Base-by-base conservation (phyloP, 2,329 filamentous ascomycete genomes). In the Neocatenulostroma microsporum region DNA sequence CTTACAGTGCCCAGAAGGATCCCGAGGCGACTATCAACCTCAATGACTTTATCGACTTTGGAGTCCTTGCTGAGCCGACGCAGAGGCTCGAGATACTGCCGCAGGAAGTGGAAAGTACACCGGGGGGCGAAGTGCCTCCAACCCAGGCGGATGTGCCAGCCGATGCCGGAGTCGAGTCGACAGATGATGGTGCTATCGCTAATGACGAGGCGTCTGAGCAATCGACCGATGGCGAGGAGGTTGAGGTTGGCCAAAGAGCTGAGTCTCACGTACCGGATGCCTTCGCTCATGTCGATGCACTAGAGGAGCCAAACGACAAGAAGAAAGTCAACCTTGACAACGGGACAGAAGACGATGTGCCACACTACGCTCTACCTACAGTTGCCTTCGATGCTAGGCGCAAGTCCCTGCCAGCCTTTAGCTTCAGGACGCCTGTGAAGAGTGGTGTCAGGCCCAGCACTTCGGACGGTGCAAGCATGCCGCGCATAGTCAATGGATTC, bases 301-400 rank as follows among this genome's bases (percentile, higher is more conserved):
- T n/a, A n/a, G n/a, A n/a, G n/a, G n/a, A n/a, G n/a, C n/a, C n/a
- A n/a, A n/a, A n/a, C n/a, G n/a, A n/a, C n/a, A n/a, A n/a, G n/a
- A n/a, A 30, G 13, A 12, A 23, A 11, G 36, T n/a, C 3, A 12
- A 34, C 17, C 17, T 9, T n/a, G 36, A 18, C 4, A 19, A 10
- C n/a, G 15, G 41, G 3, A 4, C 9, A 11, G 20, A 26, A 2
- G 15, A 20, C 9, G 34, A 33, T 12, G 38, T 47, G 20, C 56
- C 56, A 19, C 49, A 53, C 34, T 61, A 57, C 38, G 56, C 55
- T 14, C 34, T 48, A 24, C 46, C 56, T 3, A 60, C 56, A 2
- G 35, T 55, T 14, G 44, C 58, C 3, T 58, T 42, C 24, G 48
- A 54, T 30, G 48, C 53, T 13, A 47, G 56, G 23, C 54, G 56